Conservation (phyloP, 169 alveolate genomes). For the Babesia bovis region DNA sequence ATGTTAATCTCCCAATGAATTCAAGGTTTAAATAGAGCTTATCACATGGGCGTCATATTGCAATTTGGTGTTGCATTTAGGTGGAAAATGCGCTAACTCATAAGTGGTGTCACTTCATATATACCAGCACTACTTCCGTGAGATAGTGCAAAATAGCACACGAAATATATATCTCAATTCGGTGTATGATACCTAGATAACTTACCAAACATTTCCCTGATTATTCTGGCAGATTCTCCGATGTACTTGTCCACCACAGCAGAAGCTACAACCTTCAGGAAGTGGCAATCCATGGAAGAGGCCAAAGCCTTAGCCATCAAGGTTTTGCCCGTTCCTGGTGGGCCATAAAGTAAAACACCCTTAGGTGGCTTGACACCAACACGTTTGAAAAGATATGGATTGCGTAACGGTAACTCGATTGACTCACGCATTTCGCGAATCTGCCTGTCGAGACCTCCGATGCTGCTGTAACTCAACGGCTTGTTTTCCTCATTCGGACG, state of each 20-base stretch:
- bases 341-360: constrained; percentile 98
- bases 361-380: constrained; percentile 99
- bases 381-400: constrained; percentile 95
- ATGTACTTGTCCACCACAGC: constrained; percentile 98
- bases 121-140: no score
- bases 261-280: constrained; percentile 95
- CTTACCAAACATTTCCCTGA: constrained; percentile 97
- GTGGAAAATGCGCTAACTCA: no score
- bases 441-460: constrained; percentile 97
- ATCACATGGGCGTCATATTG: no score
- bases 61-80: no score
- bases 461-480: constrained; percentile 38
- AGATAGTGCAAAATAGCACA: no score
- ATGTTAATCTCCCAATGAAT: not conserved
- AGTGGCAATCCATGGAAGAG: constrained; percentile 94
- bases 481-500: constrained; percentile 83
- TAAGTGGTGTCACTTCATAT: no score
- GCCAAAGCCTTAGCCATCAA: constrained; percentile 99
- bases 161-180: no score
- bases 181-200: not conserved
- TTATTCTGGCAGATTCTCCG: constrained; percentile 98
- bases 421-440: constrained; percentile 97
- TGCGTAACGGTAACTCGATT: constrained; percentile 97
- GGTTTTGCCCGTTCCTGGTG: constrained; percentile 99
- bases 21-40: not conserved